Evolutionary conservation across 1,139 yeast genomes (phyloP), one percentile per base, ranked within the genome.

Genomic region (Hansenula sp.): DNA sequence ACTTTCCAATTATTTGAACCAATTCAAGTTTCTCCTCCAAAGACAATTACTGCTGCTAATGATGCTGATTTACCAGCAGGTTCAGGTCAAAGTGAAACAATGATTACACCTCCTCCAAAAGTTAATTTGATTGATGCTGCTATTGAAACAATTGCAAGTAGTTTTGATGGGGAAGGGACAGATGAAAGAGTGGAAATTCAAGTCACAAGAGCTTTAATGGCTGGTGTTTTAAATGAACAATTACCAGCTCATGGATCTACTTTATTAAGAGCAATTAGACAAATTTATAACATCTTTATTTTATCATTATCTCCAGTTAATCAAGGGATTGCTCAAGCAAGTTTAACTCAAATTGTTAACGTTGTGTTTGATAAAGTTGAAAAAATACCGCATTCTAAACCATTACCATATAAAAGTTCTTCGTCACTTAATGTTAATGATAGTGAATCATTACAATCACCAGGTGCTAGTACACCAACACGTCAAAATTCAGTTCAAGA

Each of bases 261-360:
- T 0, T 69, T 94, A 39, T 70, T 94, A 49, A 87, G 85, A 55
- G 97, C 97, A 0, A 83, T 94, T 29, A 77, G 98, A 60, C 96
- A 88, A 57, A 86, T 92, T 18, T 92, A 92, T 65, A 90, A 89
- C 59, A 87, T 94, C 26, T 94, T 92, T 56, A 83, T 92, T 34
- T 75, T 88, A 46, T 88, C 97, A 0, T 70, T 84, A 48, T 80
- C 85, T 17, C 77, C 92, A 4, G 69, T 87, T 21, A 92, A 89
- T 57, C 98, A 92, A 62, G 86, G 92, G 1, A 82, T 90, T 44
- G 98, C 98, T 0, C 98, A 94, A 65, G 97, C 96, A 3, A 83
- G 94, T 10, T 71, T 94, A 48, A 87, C 95, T 4, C 98, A 94
- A 64, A 86, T 90, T 54, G 88, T 92, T 26, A 81, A 83, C 43